phyloP scores from a whole-genome alignment of 805 yeast genomes.

The Yarrowia sp. region DNA sequence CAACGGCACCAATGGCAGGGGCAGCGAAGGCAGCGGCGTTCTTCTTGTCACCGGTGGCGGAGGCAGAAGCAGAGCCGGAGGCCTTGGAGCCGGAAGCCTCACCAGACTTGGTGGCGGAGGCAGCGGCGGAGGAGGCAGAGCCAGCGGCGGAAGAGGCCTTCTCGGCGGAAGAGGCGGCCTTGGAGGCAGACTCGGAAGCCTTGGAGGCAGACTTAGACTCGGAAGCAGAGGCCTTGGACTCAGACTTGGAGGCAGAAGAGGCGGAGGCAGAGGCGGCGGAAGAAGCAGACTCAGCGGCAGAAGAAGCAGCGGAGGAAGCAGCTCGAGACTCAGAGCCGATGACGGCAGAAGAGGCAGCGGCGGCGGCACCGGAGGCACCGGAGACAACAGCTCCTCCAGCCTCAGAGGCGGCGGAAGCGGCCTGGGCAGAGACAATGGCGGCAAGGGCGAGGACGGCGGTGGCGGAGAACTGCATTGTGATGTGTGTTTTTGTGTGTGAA shows the following conservation, averaged over 20 bases:
- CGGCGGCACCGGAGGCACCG: conserved; percentile 28
- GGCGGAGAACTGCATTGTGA: conserved; percentile 25
- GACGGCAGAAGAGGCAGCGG: conserved; percentile 22
- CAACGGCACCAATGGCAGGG: conserved; percentile 25
- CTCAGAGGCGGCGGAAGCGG: conserved; percentile 1
- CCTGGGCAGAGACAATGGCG: conserved; percentile 25
- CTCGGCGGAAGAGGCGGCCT: conserved; percentile 9
- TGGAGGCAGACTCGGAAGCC: conserved; percentile 1
- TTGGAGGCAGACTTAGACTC: conserved; percentile 11
- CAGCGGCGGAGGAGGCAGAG: conserved; percentile 21
- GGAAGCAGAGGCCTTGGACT: background rate
- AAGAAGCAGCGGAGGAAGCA: conserved; percentile 26
- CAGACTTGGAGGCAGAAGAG: conserved; percentile 15
- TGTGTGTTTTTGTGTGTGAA: conserved; percentile 10
- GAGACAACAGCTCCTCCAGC: conserved; percentile 22
- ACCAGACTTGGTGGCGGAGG: conserved; percentile 1
- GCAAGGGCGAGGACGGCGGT: conserved; percentile 18
- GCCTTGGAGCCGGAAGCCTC: background rate
- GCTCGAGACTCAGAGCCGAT: conserved; percentile 22
- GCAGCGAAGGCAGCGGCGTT: background rate
- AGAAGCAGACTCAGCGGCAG: conserved; percentile 8
- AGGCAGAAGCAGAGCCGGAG: conserved; percentile 4
- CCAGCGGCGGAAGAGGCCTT: conserved; percentile 3
- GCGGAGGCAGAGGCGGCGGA: conserved; percentile 10
- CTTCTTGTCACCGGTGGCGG: background rate